Evolutionary conservation across 768 basidiomycete species (phyloP).

Genomic region (Russula brevipes): DNA sequence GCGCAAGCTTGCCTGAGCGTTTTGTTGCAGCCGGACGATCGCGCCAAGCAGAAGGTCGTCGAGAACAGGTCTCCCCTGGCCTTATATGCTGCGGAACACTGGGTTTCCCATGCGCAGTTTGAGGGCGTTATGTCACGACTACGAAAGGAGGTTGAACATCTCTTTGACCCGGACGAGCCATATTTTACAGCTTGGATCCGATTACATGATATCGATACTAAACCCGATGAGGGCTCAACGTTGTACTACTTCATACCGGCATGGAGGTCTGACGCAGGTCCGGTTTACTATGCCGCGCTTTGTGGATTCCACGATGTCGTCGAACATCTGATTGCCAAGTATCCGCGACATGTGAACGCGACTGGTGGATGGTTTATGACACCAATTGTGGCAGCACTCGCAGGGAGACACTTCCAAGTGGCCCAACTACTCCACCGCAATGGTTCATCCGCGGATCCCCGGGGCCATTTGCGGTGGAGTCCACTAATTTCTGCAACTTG

Average conservation of each 20-base stretch:
- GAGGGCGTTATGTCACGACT: not conserved
- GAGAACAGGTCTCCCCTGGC: not conserved
- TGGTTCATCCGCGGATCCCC: too few species aligned
- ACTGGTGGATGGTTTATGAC: not conserved
- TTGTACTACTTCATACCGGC: not conserved
- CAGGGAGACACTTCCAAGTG: too few species aligned
- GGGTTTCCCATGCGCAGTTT: not conserved
- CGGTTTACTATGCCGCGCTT: not conserved
- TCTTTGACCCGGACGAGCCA: not conserved
- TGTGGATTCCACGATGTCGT: not conserved
- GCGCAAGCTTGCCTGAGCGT: too few species aligned
- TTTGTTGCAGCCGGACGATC: too few species aligned
- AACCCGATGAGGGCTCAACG: not conserved
- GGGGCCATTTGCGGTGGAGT: too few species aligned
- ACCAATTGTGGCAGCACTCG: too few species aligned
- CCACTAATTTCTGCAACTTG: not conserved
- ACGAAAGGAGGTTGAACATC: not conserved
- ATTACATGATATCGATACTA: not conserved
- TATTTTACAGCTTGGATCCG: not conserved
- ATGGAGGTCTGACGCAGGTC: not conserved
- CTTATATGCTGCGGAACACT: not conserved
- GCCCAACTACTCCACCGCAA: too few species aligned
- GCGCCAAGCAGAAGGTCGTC: not conserved
- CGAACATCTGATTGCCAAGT: not conserved
- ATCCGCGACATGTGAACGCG: not conserved